Conservation (phyloP, 208 protist species). For the Angomonas ambiguus region DNA sequence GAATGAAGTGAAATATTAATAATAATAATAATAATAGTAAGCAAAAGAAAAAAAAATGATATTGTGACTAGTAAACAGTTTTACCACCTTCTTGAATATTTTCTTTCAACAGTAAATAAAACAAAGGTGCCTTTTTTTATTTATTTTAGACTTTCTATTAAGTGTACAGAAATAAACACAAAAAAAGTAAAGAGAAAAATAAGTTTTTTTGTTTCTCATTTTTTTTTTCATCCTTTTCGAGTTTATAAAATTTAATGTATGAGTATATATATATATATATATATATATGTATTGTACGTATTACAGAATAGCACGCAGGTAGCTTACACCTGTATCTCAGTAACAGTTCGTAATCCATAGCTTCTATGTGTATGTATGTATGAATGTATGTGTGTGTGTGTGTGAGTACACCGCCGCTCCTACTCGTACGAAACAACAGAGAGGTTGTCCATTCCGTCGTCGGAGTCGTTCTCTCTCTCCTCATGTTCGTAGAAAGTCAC, state of each 20-base stretch:
- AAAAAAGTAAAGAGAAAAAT: constrained; percentile 1
- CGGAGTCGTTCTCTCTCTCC: not conserved
- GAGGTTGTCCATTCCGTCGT: not conserved
- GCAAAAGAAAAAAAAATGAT: constrained; percentile 1
- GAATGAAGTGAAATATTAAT: not conserved
- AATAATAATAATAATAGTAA: not conserved
- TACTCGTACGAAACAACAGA: constrained; percentile 19
- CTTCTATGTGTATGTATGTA: constrained; percentile 19
- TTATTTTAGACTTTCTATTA: not conserved
- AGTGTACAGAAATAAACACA: constrained; percentile 1
- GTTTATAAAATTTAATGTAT: not conserved
- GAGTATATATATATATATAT: too few relatives aligned
- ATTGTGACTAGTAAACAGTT: not conserved
- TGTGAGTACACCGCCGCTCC: not conserved
- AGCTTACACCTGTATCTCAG: too few relatives aligned
- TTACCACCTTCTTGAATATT: not conserved
- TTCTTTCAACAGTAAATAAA: not conserved
- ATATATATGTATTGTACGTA: too few relatives aligned
- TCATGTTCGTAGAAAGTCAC: not conserved
- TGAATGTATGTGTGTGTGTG: constrained; percentile 8
- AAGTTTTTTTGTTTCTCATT: constrained; percentile 5
- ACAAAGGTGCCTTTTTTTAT: not conserved
- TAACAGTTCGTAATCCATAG: too few relatives aligned
- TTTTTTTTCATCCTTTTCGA: too few relatives aligned
- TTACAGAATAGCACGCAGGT: too few relatives aligned